A percentile compares a stretch with the other conserved stretches of the same genome.
Evolutionary conservation across 306 rosid species (phyloP).

Genomic region (Mimosa pudica): DNA sequence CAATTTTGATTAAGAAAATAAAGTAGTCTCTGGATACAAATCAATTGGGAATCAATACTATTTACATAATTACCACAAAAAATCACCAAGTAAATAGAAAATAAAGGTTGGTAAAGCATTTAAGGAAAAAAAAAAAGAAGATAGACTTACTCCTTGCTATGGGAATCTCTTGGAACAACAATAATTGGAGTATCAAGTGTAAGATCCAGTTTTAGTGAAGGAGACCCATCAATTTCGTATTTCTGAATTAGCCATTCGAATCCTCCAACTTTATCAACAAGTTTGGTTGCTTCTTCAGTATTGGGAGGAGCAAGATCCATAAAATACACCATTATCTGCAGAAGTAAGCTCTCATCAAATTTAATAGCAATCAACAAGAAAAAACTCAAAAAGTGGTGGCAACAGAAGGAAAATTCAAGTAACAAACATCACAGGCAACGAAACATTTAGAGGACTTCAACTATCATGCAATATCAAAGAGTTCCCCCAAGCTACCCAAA

Average conservation of each 20-base stretch:
- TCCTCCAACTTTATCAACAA: constrained; percentile 97
- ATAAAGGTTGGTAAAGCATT: neutral
- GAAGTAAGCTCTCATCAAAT: constrained; percentile 28
- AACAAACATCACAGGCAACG: constrained; percentile 12
- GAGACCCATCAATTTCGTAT: constrained; percentile 93
- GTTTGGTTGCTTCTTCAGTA: constrained; percentile 88
- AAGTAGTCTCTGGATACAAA: too few species aligned
- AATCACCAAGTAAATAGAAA: too few species aligned
- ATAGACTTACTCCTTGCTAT: constrained; percentile 84
- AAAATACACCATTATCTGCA: constrained; percentile 84
- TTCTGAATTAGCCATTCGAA: constrained; percentile 97
- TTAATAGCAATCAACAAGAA: constrained; percentile 8
- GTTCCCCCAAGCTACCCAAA: neutral
- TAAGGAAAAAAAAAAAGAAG: neutral
- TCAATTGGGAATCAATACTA: too few species aligned
- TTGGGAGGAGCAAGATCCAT: constrained; percentile 94
- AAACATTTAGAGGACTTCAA: constrained; percentile 26
- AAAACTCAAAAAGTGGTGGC: neutral
- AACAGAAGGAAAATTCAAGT: neutral
- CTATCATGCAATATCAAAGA: constrained; percentile 11
- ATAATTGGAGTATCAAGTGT: constrained; percentile 96
- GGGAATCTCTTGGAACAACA: constrained; percentile 81
- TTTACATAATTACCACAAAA: too few species aligned
- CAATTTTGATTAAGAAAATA: too few species aligned
- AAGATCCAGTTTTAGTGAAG: constrained; percentile 87